A percentile compares a stretch with the other conserved stretches of the same genome.
Evolutionary conservation across 2,329 filamentous ascomycete species (phyloP).

Genomic region (Simplicillium sp.): DNA sequence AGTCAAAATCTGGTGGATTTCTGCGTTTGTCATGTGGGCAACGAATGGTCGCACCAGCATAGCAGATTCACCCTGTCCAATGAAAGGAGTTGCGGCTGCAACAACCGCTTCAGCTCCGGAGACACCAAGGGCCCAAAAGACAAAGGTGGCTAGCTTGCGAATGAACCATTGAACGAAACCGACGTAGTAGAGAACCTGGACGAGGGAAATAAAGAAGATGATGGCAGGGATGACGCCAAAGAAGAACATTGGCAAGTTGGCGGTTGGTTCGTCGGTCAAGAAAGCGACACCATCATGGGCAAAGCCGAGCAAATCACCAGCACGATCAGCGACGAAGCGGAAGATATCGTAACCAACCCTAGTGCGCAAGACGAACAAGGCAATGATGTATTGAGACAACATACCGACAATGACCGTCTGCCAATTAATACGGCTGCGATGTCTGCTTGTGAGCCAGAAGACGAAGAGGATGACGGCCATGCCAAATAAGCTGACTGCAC

Average conservation of each 20-base stretch:
- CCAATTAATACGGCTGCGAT: constrained; percentile 58
- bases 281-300: constrained; percentile 66
- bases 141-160: constrained; percentile 76
- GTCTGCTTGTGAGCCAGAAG: constrained; percentile 63
- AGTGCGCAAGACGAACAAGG: constrained; percentile 79
- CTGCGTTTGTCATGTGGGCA: constrained; percentile 73
- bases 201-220: constrained; percentile 92
- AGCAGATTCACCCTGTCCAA: constrained; percentile 87
- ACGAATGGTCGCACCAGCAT: constrained; percentile 89
- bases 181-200: constrained; percentile 75
- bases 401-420: constrained; percentile 82
- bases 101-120: constrained; percentile 92
- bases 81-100: constrained; percentile 85
- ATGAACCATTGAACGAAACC: constrained; percentile 85
- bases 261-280: constrained; percentile 39
- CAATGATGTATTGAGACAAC: constrained; percentile 79
- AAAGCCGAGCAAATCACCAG: constrained; percentile 65
- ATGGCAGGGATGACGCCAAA: constrained; percentile 77
- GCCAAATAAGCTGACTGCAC: constrained; percentile 73
- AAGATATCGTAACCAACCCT: constrained; percentile 82
- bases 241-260: constrained; percentile 56
- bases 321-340: constrained; percentile 72
- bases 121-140: constrained; percentile 82
- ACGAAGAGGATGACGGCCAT: constrained; percentile 57
- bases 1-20: constrained; percentile 87